These are phyloP conservation scores for Botrytis fragariae DNA, from an alignment of 2,329 filamentous ascomycete species.

Conservation along the genomic window DNA sequence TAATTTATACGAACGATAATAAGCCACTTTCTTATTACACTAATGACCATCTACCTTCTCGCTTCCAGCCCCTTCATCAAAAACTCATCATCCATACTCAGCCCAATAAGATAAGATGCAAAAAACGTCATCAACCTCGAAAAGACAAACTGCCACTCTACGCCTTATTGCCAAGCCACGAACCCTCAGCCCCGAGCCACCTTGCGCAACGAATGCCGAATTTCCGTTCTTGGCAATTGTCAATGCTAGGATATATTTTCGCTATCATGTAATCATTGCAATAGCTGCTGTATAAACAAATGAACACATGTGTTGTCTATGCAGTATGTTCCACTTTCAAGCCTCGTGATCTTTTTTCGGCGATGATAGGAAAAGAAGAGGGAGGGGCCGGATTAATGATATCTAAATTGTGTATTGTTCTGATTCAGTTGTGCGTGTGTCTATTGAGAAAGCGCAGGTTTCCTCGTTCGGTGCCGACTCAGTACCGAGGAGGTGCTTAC, in stretches of 20 bases:
- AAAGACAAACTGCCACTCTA: not conserved
- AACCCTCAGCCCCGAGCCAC: constrained; percentile 2
- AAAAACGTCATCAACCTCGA: constrained; percentile 8
- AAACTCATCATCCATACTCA: not conserved
- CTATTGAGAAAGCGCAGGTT: not conserved
- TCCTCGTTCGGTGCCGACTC: not conserved
- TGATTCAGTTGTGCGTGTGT: not conserved
- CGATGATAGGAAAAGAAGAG: not conserved
- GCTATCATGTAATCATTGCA: not conserved
- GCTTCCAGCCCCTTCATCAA: constrained; percentile 13
- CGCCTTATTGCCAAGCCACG: constrained; percentile 2
- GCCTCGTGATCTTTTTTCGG: not conserved
- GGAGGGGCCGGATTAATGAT: not conserved
- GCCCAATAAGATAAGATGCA: not conserved
- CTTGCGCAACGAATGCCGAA: not conserved
- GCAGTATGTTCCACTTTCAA: not conserved
- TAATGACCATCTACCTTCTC: not conserved
- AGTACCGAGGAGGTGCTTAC: not conserved
- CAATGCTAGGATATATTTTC: not conserved
- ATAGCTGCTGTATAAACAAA: not conserved
- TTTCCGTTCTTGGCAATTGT: constrained; percentile 6
- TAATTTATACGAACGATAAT: not conserved
- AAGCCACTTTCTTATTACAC: not conserved
- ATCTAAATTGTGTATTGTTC: not conserved
- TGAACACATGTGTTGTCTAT: not conserved